Evolutionary conservation across 176 grass and related monocot genomes (phyloP), one percentile per base, ranked within the genome.

Genomic region (Aechmea fasciata): DNA sequence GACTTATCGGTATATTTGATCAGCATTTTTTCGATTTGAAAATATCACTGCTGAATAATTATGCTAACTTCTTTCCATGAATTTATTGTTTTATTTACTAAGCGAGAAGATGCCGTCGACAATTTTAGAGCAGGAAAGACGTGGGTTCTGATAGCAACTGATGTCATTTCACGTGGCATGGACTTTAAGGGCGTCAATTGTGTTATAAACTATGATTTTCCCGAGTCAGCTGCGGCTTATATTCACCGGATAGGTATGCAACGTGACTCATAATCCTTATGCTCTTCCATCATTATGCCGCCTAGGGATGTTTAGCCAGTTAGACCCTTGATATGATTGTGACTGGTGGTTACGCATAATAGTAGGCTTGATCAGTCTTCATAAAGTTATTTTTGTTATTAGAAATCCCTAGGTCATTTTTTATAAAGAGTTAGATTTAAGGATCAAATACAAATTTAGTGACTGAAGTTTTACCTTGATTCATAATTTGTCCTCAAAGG

Each of bases 151-250:
- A 92, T 97, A 90, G 89, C 94, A 73, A 90, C 94, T 1, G 86
- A 97, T 83, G 93, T 97, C 19, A 73, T 97, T 78, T 83, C 89
- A 20, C 83, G 89, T 50, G 94, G 94, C 70, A 92, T 97, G 89
- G 94, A 97, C 79, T 92, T 97, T 83, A 97, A 97, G 78, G 86
- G 89, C 67, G 69, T 97, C 54, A 87, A 90, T 65, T 92, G 89
- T 11, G 89, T 97, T 26, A 85, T 97, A 73, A 97, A 92, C 69
- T 97, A 91, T 33, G 94, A 97, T 90, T 97, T 97, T 75, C 94
- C 89, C 1, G 89, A 97, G 73, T 97, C 94, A 3, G 84, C 86
- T 18, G 68, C 89, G 63, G 89, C 89, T 64, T 97, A 92, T 81
- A 90, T 97, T 80, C 86, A 97, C 77, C 73, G 94, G 57, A 92